phyloP scores from a whole-genome alignment of 1,284 basidiomycete genomes.

The Retiboletus fuscus region DNA sequence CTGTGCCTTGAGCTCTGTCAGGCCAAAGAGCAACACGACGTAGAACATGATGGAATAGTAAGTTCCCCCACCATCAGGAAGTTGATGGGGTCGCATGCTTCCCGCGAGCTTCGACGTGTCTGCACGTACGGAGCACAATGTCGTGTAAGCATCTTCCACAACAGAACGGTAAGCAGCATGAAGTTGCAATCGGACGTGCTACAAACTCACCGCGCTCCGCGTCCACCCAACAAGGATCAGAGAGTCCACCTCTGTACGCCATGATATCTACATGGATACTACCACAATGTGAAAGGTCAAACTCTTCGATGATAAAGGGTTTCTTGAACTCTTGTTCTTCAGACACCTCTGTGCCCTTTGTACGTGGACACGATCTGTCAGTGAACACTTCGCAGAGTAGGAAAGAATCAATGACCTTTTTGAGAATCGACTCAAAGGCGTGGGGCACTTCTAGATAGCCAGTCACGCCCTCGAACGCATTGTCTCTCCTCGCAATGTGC shows the following conservation, averaged over 20 bases:
- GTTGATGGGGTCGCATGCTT: slow-evolving; percentile 31
- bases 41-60: slow-evolving; percentile 53
- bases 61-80: slow-evolving; percentile 33
- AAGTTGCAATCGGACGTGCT: background rate
- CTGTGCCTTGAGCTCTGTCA: slow-evolving; percentile 59
- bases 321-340: slow-evolving; percentile 48
- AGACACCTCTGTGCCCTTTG: slow-evolving; percentile 47
- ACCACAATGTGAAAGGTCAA: slow-evolving; percentile 35
- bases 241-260: slow-evolving; percentile 40
- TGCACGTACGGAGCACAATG: slow-evolving; percentile 51
- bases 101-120: slow-evolving; percentile 49
- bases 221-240: slow-evolving; percentile 40
- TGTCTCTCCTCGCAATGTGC: slow-evolving; percentile 47
- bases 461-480: slow-evolving; percentile 27
- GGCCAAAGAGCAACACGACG: slow-evolving; percentile 55
- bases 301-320: slow-evolving; percentile 44
- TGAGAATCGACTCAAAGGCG: slow-evolving; percentile 46
- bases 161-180: slow-evolving; percentile 11
- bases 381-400: background rate
- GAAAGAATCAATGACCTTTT: slow-evolving; percentile 39
- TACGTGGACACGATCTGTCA: background rate
- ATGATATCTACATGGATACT: slow-evolving; percentile 39
- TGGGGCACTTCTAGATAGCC: slow-evolving; percentile 40
- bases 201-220: slow-evolving; percentile 34
- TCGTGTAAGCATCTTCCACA: slow-evolving; percentile 48